Evolutionary conservation across 176 grass and related monocot species (phyloP).

Genomic region (Avena atlantica): DNA sequence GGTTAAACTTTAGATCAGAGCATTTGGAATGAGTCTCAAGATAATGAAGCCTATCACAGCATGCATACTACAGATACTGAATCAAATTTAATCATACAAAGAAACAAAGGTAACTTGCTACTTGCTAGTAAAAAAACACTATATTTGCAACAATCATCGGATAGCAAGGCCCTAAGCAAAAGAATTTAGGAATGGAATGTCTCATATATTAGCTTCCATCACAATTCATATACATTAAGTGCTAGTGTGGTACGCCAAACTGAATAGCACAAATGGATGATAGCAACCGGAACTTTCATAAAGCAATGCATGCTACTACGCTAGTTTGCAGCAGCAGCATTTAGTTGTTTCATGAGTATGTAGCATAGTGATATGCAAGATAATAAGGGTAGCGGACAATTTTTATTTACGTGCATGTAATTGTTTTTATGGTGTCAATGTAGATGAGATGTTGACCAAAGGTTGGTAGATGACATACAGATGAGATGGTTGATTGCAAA

Average conservation of each 20-base stretch:
- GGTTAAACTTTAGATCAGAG: slow-evolving; percentile 9
- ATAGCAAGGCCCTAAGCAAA: slow-evolving; percentile 3
- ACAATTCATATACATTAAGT: not conserved
- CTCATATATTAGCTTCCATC: slow-evolving; percentile 3
- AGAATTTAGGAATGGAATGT: slow-evolving; percentile 17
- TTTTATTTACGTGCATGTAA: slow-evolving; percentile 7
- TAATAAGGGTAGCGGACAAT: too few species aligned
- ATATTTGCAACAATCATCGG: slow-evolving; percentile 13
- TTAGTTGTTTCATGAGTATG: not conserved
- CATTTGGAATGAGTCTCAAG: not conserved
- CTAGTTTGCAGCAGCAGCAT: not conserved
- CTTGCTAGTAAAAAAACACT: not conserved
- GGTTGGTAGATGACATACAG: slow-evolving; percentile 68
- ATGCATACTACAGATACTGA: slow-evolving; percentile 23
- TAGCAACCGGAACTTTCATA: not conserved
- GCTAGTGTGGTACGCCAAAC: not conserved
- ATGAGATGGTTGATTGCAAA: slow-evolving; percentile 64
- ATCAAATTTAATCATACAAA: slow-evolving; percentile 13
- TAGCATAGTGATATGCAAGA: not conserved
- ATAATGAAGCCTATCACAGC: slow-evolving; percentile 1
- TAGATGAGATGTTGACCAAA: slow-evolving; percentile 15
- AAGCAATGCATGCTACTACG: not conserved
- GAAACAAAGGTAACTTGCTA: not conserved
- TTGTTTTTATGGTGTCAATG: not conserved
- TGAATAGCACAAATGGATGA: slow-evolving; percentile 17